phyloP scores from a whole-genome alignment of 2,329 filamentous ascomycete genomes.

The Fusarium poae region DNA sequence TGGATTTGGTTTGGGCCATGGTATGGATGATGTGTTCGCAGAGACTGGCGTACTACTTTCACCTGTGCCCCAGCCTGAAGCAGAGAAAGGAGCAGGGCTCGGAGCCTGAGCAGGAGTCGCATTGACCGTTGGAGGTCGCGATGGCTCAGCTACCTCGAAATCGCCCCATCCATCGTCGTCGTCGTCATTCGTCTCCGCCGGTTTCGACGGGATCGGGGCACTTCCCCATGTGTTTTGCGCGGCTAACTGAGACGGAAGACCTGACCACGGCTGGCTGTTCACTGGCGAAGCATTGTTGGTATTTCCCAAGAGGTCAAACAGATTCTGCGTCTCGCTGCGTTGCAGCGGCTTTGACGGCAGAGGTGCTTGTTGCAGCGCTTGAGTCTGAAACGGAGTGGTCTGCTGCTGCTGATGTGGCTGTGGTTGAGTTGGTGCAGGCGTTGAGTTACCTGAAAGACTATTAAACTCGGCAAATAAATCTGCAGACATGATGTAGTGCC shows the following conservation, averaged over 20 bases:
- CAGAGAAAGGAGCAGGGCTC: slow-evolving; percentile 11
- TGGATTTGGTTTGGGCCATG: slow-evolving; percentile 35
- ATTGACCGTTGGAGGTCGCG: slow-evolving; percentile 22
- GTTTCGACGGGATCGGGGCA: slow-evolving; percentile 30
- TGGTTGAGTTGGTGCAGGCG: slow-evolving; percentile 45
- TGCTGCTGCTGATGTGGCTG: slow-evolving; percentile 25
- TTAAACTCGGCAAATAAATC: slow-evolving; percentile 75
- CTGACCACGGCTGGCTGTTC: slow-evolving; percentile 50
- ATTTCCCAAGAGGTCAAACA: slow-evolving; percentile 46
- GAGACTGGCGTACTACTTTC: slow-evolving; percentile 15
- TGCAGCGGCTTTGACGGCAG: slow-evolving; percentile 25
- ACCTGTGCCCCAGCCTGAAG: slow-evolving; percentile 34
- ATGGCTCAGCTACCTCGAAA: slow-evolving; percentile 69
- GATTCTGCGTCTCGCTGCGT: slow-evolving; percentile 44
- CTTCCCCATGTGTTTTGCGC: slow-evolving; percentile 38
- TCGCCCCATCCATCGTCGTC: slow-evolving; percentile 77
- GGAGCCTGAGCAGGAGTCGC: slow-evolving; percentile 28
- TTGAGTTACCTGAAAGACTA: slow-evolving; percentile 57
- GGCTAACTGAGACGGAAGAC: slow-evolving; percentile 46
- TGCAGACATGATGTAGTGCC: slow-evolving; percentile 66
- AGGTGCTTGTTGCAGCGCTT: slow-evolving; percentile 15
- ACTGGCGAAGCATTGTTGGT: slow-evolving; percentile 31
- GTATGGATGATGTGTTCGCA: slow-evolving; percentile 33
- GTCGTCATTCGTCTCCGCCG: slow-evolving; percentile 54
- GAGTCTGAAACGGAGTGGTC: slow-evolving; percentile 29